Percentiles rank a stretch among this genome's conserved stretches.
Evolutionary conservation across 768 basidiomycete species (phyloP).

Genomic region (Pisolithus sp.): DNA sequence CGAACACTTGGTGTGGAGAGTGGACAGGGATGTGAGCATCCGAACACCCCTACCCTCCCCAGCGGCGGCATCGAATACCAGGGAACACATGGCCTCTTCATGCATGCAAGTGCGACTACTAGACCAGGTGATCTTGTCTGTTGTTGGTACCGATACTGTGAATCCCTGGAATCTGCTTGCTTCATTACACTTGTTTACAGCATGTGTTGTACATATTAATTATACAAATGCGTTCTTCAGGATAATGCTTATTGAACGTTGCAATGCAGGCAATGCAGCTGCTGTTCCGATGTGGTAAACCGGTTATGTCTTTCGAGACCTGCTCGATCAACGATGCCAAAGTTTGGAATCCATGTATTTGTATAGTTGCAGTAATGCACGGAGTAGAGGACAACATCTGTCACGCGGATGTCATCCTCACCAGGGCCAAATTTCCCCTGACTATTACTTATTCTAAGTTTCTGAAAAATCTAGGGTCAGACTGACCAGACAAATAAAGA

Average conservation of each 20-base stretch:
- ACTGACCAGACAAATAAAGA: not conserved
- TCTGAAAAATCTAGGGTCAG: not conserved
- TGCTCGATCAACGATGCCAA: not conserved
- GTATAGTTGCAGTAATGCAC: not conserved
- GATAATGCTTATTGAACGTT: not conserved
- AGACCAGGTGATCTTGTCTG: too few species aligned
- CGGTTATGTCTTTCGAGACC: not conserved
- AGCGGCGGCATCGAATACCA: too few species aligned
- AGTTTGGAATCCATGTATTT: not conserved
- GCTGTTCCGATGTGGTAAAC: not conserved
- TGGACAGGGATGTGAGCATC: too few species aligned
- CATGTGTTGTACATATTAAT: too few species aligned
- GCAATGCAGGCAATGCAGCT: not conserved
- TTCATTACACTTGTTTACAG: too few species aligned
- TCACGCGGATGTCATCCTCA: not conserved
- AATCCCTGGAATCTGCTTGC: too few species aligned
- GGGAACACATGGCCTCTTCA: too few species aligned
- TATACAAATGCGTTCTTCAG: not conserved
- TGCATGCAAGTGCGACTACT: too few species aligned
- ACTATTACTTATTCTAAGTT: not conserved
- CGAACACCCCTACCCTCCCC: too few species aligned
- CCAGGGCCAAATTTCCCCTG: not conserved
- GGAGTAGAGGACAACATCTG: not conserved
- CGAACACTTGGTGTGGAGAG: too few species aligned
- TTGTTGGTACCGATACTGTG: too few species aligned